Conservation (phyloP, 83 land plant species). For the Picea abies region DNA sequence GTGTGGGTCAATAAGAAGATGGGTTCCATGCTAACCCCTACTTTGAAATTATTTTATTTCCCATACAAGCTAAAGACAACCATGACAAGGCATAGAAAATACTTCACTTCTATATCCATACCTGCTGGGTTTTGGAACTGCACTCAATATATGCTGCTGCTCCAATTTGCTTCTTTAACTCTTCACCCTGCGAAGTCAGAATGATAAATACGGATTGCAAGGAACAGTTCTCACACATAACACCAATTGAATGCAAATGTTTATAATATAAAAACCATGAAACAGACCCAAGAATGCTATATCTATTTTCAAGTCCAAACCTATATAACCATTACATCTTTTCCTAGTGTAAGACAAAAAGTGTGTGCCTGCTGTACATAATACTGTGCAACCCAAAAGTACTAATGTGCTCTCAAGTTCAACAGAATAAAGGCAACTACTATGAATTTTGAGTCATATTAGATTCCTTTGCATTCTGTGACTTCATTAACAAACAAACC, state of each 20-base stretch:
- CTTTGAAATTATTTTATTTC: too few relatives aligned
- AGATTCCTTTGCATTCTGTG: neutral
- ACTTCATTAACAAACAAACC: too few relatives aligned
- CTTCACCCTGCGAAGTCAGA: conserved; percentile 43
- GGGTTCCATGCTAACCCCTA: too few relatives aligned
- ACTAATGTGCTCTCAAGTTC: neutral
- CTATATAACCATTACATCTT: neutral
- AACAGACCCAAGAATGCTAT: neutral
- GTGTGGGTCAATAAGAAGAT: too few relatives aligned
- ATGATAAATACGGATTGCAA: too few relatives aligned
- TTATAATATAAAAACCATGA: neutral
- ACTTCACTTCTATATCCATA: neutral
- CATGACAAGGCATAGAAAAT: too few relatives aligned
- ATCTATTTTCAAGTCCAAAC: neutral
- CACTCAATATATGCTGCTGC: conserved; percentile 59
- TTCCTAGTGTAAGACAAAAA: neutral
- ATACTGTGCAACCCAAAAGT: too few relatives aligned
- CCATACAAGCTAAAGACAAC: too few relatives aligned
- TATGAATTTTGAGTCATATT: neutral
- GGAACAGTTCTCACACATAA: too few relatives aligned
- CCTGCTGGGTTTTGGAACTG: conserved; percentile 61
- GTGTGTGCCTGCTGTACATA: too few relatives aligned
- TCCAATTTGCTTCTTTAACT: conserved; percentile 45
- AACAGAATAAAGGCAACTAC: neutral
- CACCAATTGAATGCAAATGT: neutral